These are phyloP conservation scores for Cordyceps cicadae DNA, from an alignment of 2,329 filamentous ascomycete genomes.

Conservation along the genomic window DNA sequence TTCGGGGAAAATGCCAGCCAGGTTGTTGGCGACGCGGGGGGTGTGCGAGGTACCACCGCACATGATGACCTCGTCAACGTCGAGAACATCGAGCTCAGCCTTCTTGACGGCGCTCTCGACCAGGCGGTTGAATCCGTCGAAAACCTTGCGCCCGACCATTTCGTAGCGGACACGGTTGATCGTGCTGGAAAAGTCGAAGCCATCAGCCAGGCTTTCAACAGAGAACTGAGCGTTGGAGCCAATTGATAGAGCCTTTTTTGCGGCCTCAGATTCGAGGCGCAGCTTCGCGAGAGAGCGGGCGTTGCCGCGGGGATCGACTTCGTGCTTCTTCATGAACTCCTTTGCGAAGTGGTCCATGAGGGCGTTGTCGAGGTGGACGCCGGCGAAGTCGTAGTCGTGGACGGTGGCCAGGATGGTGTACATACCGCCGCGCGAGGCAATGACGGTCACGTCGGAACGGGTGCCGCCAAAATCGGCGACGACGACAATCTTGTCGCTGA, in stretches of 20 bases:
- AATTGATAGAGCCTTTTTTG: slow-evolving; percentile 86
- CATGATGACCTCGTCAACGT: slow-evolving; percentile 91
- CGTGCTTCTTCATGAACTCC: slow-evolving; percentile 97
- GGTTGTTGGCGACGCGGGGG: slow-evolving; percentile 78
- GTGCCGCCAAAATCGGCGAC: slow-evolving; percentile 91
- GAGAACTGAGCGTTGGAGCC: slow-evolving; percentile 85
- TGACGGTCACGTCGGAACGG: slow-evolving; percentile 80
- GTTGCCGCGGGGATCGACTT: slow-evolving; percentile 76
- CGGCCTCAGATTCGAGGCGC: slow-evolving; percentile 79
- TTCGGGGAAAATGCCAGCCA: slow-evolving; percentile 72
- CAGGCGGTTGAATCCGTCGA: slow-evolving; percentile 78
- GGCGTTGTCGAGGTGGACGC: slow-evolving; percentile 77
- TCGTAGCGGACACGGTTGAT: slow-evolving; percentile 94
- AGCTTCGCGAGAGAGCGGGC: slow-evolving; percentile 81
- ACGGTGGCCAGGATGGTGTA: slow-evolving; percentile 90
- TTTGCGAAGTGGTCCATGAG: slow-evolving; percentile 96
- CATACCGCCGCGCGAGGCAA: slow-evolving; percentile 88
- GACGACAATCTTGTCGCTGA: slow-evolving; percentile 80
- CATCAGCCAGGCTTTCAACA: slow-evolving; percentile 82
- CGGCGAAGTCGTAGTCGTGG: slow-evolving; percentile 92
- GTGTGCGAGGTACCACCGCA: slow-evolving; percentile 89
- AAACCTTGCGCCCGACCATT: slow-evolving; percentile 76
- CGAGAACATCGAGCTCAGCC: slow-evolving; percentile 82
- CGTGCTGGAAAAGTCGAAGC: slow-evolving; percentile 82
- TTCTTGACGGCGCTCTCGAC: slow-evolving; percentile 83